Conservation (phyloP, 2,329 filamentous ascomycete species). For the Waltergamsia citrina region DNA sequence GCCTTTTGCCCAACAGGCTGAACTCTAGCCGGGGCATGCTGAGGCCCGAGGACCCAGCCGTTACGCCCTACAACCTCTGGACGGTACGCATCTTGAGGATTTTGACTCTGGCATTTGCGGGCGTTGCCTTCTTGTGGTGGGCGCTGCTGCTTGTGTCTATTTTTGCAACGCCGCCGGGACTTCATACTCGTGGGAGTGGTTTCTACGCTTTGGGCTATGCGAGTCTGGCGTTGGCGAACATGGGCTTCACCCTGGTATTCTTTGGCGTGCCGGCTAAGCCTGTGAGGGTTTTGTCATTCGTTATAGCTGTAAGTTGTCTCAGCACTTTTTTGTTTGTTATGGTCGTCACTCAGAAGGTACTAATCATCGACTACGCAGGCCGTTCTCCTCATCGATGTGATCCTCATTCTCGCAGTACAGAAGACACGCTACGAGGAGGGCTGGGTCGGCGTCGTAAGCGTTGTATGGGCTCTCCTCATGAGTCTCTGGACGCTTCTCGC, state of each 20-base stretch:
- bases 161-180: constrained; percentile 82
- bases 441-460: constrained; percentile 81
- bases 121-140: constrained; percentile 86
- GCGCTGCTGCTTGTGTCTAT: constrained; percentile 75
- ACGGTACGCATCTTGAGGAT: constrained; percentile 73
- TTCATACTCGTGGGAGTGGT: constrained; percentile 81
- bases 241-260: constrained; percentile 73
- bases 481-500: constrained; percentile 69
- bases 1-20: constrained; percentile 60
- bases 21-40: constrained; percentile 33
- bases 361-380: constrained; percentile 13
- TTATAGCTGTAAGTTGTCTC: constrained; percentile 40
- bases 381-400: constrained; percentile 50
- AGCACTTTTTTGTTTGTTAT: constrained; percentile 16
- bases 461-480: constrained; percentile 72
- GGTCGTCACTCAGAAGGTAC: constrained; percentile 22
- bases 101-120: constrained; percentile 66
- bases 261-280: constrained; percentile 76
- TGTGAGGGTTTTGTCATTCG: constrained; percentile 62
- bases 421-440: constrained; percentile 75
- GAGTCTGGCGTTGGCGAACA: constrained; percentile 65
- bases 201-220: constrained; percentile 86
- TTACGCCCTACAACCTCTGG: constrained; percentile 93
- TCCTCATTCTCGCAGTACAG: constrained; percentile 69
- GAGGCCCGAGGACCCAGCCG: constrained; percentile 33